These are phyloP conservation scores for Allomyces arbusculus DNA, from an alignment of 192 early-diverging fungal species.

Conservation along the genomic window DNA sequence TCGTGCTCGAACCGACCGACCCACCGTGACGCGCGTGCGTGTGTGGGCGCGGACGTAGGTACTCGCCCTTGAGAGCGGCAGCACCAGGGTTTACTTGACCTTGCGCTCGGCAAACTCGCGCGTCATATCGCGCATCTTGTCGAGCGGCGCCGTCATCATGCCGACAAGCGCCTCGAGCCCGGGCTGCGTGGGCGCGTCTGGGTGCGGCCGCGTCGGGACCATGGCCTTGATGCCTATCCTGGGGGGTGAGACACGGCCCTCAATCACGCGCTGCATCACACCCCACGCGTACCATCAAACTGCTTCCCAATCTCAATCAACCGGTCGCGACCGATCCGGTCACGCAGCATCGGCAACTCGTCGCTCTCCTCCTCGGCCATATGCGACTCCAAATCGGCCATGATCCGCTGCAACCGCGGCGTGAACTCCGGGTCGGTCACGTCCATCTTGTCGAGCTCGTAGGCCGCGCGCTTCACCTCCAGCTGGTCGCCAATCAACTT, in stretches of 20 bases:
- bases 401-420: constrained; percentile 2
- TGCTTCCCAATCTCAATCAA: not conserved
- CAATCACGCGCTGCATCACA: no score
- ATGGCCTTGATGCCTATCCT: constrained; percentile 3
- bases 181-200: constrained; percentile 8
- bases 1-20: no score
- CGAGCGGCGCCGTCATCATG: constrained; percentile 8
- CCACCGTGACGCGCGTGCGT: no score
- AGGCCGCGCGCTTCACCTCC: constrained; percentile 4
- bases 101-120: no score
- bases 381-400: constrained; percentile 3
- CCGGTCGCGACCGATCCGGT: not conserved
- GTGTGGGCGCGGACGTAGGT: no score
- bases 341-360: constrained; percentile 5
- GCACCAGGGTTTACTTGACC: no score
- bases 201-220: constrained; percentile 8
- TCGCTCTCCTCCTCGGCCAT: constrained; percentile 6
- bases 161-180: constrained; percentile 8
- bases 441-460: constrained; percentile 2
- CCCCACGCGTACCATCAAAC: not conserved
- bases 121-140: constrained; percentile 6
- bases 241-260: constrained; percentile 1
- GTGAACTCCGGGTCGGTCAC: constrained; percentile 1
- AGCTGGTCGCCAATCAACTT: constrained; percentile 4
- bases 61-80: no score